Conservation (phyloP, 2,329 filamentous ascomycete species). For the Aspergillus pseudonomiae region DNA sequence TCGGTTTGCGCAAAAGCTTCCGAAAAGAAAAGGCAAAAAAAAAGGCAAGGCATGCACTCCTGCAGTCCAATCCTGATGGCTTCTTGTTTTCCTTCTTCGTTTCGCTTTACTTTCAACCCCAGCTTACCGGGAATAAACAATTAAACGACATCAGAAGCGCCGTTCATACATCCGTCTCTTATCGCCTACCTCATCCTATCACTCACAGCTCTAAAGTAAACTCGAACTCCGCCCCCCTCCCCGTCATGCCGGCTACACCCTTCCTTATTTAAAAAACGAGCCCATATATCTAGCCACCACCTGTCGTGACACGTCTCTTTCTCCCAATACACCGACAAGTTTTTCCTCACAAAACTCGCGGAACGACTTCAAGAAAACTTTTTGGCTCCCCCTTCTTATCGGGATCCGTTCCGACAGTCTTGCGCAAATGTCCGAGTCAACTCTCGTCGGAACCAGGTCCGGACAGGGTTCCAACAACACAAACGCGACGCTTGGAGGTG, state of each 20-base stretch:
- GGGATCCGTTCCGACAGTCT: background rate
- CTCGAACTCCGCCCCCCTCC: background rate
- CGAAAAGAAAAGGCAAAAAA: conserved; percentile 5
- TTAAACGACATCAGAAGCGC: background rate
- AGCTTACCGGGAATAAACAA: background rate
- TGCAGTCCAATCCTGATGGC: background rate
- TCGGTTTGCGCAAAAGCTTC: conserved; percentile 10
- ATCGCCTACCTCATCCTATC: background rate
- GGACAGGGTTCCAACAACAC: conserved; percentile 13
- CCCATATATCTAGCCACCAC: conserved; percentile 6
- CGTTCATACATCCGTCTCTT: background rate
- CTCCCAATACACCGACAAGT: background rate
- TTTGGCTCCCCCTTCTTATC: background rate
- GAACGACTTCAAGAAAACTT: background rate
- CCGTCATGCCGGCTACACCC: conserved; percentile 9
- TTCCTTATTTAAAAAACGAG: conserved; percentile 11
- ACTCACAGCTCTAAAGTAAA: background rate
- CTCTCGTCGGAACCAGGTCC: conserved; percentile 12
- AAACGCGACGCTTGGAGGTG: conserved; percentile 18
- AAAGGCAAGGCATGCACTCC: background rate
- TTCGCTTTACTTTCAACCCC: background rate
- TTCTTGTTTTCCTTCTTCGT: background rate
- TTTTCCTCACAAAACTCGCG: background rate
- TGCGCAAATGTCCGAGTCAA: conserved; percentile 19
- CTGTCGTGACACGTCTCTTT: background rate